A percentile compares a stretch with the other conserved stretches of the same genome.
These are phyloP conservation scores for Xylaria arbuscula DNA, from an alignment of 2,329 filamentous ascomycete species.

Conservation along the genomic window DNA sequence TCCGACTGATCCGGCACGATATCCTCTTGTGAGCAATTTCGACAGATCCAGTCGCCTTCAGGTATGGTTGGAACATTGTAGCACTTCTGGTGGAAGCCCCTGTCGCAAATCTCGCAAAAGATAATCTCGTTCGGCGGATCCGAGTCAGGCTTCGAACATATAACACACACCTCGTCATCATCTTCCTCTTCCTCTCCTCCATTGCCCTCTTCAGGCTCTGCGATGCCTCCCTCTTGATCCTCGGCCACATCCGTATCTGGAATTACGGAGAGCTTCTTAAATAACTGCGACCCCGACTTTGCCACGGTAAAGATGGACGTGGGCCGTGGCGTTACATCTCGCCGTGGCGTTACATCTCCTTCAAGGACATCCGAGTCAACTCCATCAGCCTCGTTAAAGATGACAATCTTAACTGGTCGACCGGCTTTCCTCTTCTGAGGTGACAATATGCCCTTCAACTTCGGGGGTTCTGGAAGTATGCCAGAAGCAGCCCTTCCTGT, in stretches of 20 bases:
- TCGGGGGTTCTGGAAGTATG: slow-evolving; percentile 29
- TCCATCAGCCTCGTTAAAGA: slow-evolving; percentile 56
- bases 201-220: slow-evolving; percentile 56
- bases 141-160: slow-evolving; percentile 69
- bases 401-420: slow-evolving; percentile 64
- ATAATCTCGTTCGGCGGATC: slow-evolving; percentile 70
- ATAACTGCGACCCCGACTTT: slow-evolving; percentile 34
- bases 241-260: slow-evolving; percentile 22
- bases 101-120: slow-evolving; percentile 72
- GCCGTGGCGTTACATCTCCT: slow-evolving; percentile 61
- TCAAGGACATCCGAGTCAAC: slow-evolving; percentile 61
- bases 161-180: slow-evolving; percentile 67
- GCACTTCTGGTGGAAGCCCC: slow-evolving; percentile 71
- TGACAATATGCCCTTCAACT: slow-evolving; percentile 67
- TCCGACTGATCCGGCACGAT: slow-evolving; percentile 40
- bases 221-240: slow-evolving; percentile 48
- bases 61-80: slow-evolving; percentile 68
- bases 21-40: slow-evolving; percentile 65
- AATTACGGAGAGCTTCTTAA: slow-evolving; percentile 35
- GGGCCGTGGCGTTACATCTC: slow-evolving; percentile 60
- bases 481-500: slow-evolving; percentile 17
- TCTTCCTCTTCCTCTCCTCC: slow-evolving; percentile 43
- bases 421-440: slow-evolving; percentile 59
- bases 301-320: slow-evolving; percentile 44
- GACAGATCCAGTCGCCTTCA: slow-evolving; percentile 72